A percentile compares a stretch with the other conserved stretches of the same genome.
These are phyloP conservation scores for Carex cristatella DNA, from an alignment of 176 grass and related monocot genomes.

Conservation along the genomic window DNA sequence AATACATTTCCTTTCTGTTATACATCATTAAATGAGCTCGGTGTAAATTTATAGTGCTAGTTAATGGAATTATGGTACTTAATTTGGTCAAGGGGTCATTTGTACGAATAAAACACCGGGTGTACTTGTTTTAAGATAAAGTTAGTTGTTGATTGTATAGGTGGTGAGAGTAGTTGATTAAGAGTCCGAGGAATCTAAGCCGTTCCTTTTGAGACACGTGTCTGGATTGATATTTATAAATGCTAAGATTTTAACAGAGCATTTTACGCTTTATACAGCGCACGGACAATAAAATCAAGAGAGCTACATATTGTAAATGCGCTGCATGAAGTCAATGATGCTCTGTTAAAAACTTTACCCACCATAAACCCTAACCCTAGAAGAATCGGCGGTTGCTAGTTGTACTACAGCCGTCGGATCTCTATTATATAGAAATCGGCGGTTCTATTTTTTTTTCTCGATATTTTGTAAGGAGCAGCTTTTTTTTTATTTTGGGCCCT, in stretches of 20 bases:
- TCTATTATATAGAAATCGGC: neutral
- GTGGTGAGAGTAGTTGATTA: neutral
- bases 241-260: too few species aligned
- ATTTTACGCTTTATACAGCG: too few species aligned
- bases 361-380: slow-evolving; percentile 9
- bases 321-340: too few species aligned
- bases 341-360: too few species aligned
- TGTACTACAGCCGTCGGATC: neutral
- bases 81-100: neutral
- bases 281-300: too few species aligned
- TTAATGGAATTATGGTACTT: neutral
- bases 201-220: neutral
- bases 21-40: neutral
- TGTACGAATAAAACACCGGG: neutral
- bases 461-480: too few species aligned
- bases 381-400: neutral
- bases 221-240: neutral
- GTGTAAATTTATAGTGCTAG: neutral
- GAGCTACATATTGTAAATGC: too few species aligned
- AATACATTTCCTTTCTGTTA: neutral
- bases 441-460: too few species aligned
- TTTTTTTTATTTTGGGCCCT: too few species aligned
- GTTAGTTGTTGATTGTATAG: too few species aligned
- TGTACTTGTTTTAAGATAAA: neutral
- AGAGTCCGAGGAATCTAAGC: neutral